Evolutionary conservation across 73 alveolate species (phyloP).

Genomic region (Stentor coeruleus): DNA sequence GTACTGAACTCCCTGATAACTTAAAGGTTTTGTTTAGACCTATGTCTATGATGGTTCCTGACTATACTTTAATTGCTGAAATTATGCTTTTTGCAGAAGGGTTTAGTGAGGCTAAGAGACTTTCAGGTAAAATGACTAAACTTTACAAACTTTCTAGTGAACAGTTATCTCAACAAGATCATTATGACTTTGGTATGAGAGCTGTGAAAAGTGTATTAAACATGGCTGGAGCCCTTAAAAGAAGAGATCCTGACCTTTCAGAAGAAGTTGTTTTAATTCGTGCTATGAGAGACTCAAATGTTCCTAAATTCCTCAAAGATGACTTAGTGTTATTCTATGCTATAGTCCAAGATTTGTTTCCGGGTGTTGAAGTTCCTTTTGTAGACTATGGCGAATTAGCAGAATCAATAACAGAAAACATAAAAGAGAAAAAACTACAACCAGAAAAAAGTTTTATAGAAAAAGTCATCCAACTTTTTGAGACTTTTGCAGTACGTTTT

Average conservation of each 20-base stretch:
- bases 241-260: slow-evolving; percentile 86
- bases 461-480: slow-evolving; percentile 94
- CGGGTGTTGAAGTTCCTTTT: slow-evolving; percentile 84
- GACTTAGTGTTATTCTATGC: slow-evolving; percentile 98
- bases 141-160: slow-evolving; percentile 75
- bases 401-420: slow-evolving; percentile 69
- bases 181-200: slow-evolving; percentile 99
- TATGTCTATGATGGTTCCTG: slow-evolving; percentile 99
- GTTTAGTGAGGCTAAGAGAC: slow-evolving; percentile 93
- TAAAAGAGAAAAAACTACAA: slow-evolving; percentile 48
- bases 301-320: slow-evolving; percentile 97
- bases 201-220: slow-evolving; percentile 97
- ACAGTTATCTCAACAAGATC: slow-evolving; percentile 95
- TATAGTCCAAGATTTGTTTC: slow-evolving; percentile 96
- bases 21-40: slow-evolving; percentile 97
- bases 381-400: slow-evolving; percentile 92
- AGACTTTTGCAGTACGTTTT: slow-evolving; percentile 96
- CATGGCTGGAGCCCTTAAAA: slow-evolving; percentile 99
- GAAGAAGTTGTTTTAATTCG: slow-evolving; percentile 99
- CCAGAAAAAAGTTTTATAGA: slow-evolving; percentile 68
- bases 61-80: slow-evolving; percentile 99
- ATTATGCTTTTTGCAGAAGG: slow-evolving; percentile 99
- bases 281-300: slow-evolving; percentile 99
- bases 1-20: slow-evolving; percentile 99
- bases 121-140: slow-evolving; percentile 94